Evolutionary conservation across 2,329 filamentous ascomycete genomes (phyloP), one percentile per base, ranked within the genome.

Genomic region (Bipolaris victoriae): DNA sequence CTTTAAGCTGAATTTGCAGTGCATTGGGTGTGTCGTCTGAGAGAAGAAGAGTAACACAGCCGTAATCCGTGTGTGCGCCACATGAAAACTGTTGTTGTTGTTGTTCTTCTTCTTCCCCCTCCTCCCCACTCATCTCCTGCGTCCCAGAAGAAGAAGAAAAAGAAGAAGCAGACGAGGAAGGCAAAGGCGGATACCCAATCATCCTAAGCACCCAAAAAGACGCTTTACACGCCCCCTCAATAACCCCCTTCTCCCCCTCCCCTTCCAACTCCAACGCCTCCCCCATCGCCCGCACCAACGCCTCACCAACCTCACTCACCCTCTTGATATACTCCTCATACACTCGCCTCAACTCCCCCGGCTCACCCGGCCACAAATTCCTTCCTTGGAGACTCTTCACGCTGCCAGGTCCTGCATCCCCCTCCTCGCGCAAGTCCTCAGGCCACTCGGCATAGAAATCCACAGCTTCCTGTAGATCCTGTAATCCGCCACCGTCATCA

Each of bases 21-120:
- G 79, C 79, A 4, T 75, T 71, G 7, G 73, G 76, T 0, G 78
- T 81, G 1, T 76, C 67, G 55, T 81, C 79, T 0, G 80, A 73
- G 9, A 81, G 73, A 3, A 82, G 74, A 4, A 82, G 76, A 0
- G 80, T 82, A 4, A 81, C 74, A 55, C 77, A 80, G 33, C 80
- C 80, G 60, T 82, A 82, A 62, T 82, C 80, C 22, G 76, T 77
- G 39, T 78, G 76, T 16, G 74, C 77, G 47, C 78, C 78, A 54
- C 78, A 80, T 13, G 74, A 77, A 22, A 78, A 71, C 6, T 76
- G 73, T 1, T 67, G 65, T 2, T 67, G 65, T 2, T 36, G 26
- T 10, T 26, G 2, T 16, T 40, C 37, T 22, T 43, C 40, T 10
- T 1, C 29, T 31, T 31, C 29, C 10, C 10, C 24, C 5, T 7